Conservation (phyloP, 768 basidiomycete species). For the Tulasnella sp. region DNA sequence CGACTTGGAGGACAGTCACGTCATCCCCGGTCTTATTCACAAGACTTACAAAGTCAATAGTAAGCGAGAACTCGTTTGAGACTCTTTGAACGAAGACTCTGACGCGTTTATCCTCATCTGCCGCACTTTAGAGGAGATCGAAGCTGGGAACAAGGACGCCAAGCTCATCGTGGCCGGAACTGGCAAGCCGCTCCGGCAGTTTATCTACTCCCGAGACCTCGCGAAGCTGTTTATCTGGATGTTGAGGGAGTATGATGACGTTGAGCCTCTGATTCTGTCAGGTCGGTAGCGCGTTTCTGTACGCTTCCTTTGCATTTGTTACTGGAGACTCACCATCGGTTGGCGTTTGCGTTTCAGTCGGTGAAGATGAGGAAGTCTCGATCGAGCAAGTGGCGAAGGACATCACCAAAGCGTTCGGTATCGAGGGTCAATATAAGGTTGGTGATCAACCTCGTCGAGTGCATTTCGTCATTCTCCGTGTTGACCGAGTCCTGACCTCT, state of each 20-base stretch:
- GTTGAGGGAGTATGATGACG: slow-evolving; percentile 79
- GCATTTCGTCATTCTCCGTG: not conserved
- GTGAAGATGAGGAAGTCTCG: slow-evolving; percentile 87
- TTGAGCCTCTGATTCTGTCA: slow-evolving; percentile 88
- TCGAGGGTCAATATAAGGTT: slow-evolving; percentile 65
- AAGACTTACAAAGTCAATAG: slow-evolving; percentile 88
- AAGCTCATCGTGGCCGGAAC: slow-evolving; percentile 83
- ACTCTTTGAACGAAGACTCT: not conserved
- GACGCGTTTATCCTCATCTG: not conserved
- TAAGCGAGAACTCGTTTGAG: slow-evolving; percentile 33
- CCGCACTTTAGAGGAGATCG: not conserved
- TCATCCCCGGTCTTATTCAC: slow-evolving; percentile 89
- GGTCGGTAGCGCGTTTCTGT: slow-evolving; percentile 33
- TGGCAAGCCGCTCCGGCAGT: slow-evolving; percentile 90
- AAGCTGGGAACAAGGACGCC: slow-evolving; percentile 53
- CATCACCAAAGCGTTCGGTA: slow-evolving; percentile 75
- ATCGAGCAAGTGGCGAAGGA: slow-evolving; percentile 85
- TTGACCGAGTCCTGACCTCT: not conserved
- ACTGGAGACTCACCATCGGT: not conserved
- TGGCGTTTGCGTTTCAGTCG: slow-evolving; percentile 44
- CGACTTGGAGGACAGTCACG: slow-evolving; percentile 82
- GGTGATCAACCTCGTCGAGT: slow-evolving; percentile 19
- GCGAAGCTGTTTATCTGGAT: slow-evolving; percentile 94
- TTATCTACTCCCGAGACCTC: slow-evolving; percentile 93
- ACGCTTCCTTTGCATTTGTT: not conserved